Evolutionary conservation across 148 eudicot genomes (phyloP), one percentile per base, ranked within the genome.

Genomic region (Diospyros lotus): DNA sequence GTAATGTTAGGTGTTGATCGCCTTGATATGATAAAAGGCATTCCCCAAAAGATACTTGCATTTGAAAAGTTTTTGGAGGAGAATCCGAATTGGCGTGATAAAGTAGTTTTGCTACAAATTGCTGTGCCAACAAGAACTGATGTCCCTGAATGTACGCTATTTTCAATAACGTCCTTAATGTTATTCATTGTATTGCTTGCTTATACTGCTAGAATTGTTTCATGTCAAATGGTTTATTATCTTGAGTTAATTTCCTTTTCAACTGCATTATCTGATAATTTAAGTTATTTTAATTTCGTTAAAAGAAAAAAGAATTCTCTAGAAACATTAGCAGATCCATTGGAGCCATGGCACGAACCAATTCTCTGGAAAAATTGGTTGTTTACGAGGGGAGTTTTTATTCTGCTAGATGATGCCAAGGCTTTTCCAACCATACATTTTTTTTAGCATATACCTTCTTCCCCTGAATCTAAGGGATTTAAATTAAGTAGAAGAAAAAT

Each of bases 61-160:
- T 95, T 95, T 73, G 98, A 95, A 71, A 95, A 95, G 78, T 95
- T 95, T 82, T 86, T 95, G 11, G 98, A 95, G 82, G 98, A 95
- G 84, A 89, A 89, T 74, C 79, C 89, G 14, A 48, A 53, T 71
- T 92, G 96, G 98, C 86, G 80, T 38, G 96, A 95, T 78, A 90
- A 86, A 89, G 98, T 95, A 44, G 97, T 92, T 82, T 87, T 95
- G 75, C 89, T 92, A 73, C 98, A 95, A 80, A 95, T 95, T 80
- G 98, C 97, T 64, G 98, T 95, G 79, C 98, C 97, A 74, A 90
- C 98, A 82, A 89, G 98, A 84, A 92, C 97, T 14, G 98, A 95
- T 82, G 97, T 95, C 73, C 97, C 96, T 80, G 98, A 95, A 84
- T 95, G 97, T 95, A 88, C 67, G 89, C 18, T 78, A 28, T 75